Percentiles rank a stretch among this genome's conserved stretches.
phyloP scores from a whole-genome alignment of 1,284 basidiomycete species.

The Tylopilus microsporus region DNA sequence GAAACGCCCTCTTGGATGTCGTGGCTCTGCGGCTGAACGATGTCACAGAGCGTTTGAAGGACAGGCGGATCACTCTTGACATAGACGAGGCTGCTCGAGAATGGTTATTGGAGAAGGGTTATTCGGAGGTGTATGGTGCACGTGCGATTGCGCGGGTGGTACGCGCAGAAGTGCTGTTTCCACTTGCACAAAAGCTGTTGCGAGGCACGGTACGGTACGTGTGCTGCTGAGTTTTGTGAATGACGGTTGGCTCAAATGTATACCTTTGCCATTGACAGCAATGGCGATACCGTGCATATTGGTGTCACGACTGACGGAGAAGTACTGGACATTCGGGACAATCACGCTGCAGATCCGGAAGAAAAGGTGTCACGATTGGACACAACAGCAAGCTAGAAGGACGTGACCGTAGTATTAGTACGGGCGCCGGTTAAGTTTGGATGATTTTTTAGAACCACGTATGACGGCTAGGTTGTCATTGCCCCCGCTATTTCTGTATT shows the following conservation, averaged over 20 bases:
- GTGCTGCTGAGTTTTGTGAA: background rate
- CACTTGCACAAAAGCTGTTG: constrained; percentile 71
- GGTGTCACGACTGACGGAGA: constrained; percentile 15
- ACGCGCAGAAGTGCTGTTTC: constrained; percentile 71
- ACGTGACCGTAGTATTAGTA: too few species aligned
- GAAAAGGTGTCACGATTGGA: background rate
- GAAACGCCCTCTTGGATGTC: constrained; percentile 68
- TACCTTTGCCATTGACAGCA: constrained; percentile 17
- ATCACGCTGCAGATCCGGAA: constrained; percentile 29
- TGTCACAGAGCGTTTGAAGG: constrained; percentile 61
- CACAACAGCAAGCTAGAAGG: background rate
- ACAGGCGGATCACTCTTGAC: constrained; percentile 68
- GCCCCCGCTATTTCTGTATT: background rate
- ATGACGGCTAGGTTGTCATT: background rate
- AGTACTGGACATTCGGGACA: constrained; percentile 31
- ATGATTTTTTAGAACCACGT: too few species aligned
- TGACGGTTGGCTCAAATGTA: background rate
- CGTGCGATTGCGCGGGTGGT: constrained; percentile 80
- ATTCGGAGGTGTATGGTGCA: constrained; percentile 83
- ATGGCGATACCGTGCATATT: constrained; percentile 32
- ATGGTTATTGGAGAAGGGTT: constrained; percentile 79
- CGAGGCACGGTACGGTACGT: constrained; percentile 68
- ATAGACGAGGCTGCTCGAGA: constrained; percentile 60
- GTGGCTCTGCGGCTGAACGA: constrained; percentile 74
- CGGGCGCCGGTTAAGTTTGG: too few species aligned